Percentiles rank a stretch among this genome's conserved stretches.
phyloP scores from a whole-genome alignment of 345 rosid species.

The Citrus glauca region DNA sequence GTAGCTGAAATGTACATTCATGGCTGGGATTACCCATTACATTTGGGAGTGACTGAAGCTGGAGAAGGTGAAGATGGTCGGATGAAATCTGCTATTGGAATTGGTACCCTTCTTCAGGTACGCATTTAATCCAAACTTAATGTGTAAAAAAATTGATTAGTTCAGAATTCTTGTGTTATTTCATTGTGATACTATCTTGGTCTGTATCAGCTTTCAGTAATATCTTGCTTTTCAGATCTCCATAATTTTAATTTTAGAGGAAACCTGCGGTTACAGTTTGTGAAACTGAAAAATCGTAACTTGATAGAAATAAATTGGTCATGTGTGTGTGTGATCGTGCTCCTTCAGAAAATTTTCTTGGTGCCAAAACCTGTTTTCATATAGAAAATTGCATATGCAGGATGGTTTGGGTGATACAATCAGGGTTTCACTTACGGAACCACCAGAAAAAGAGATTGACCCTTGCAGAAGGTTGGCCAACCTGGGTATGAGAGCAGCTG shows the following conservation, averaged over 20 bases:
- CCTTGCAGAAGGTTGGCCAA: constrained; percentile 89
- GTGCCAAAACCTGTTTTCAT: neutral
- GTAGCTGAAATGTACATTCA: constrained; percentile 94
- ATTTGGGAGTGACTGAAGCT: constrained; percentile 98
- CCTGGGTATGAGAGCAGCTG: constrained; percentile 82
- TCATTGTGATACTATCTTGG: neutral
- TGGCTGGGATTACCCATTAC: constrained; percentile 98
- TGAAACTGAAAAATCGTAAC: neutral
- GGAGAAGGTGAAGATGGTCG: constrained; percentile 99
- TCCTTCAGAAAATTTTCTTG: neutral
- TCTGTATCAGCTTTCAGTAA: neutral
- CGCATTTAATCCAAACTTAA: constrained; percentile 2
- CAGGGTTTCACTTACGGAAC: constrained; percentile 91
- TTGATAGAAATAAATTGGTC: neutral
- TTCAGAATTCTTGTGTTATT: constrained; percentile 2
- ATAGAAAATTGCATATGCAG: constrained; percentile 34
- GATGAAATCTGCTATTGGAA: constrained; percentile 98
- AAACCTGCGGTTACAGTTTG: neutral
- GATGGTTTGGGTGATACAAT: constrained; percentile 99
- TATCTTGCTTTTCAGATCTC: neutral
- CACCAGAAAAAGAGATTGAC: constrained; percentile 97
- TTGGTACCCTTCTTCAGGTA: constrained; percentile 97
- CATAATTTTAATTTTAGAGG: neutral
- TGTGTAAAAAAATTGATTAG: neutral
- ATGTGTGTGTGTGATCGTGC: neutral